A percentile compares a stretch with the other conserved stretches of the same genome.
phyloP scores from a whole-genome alignment of 495 filamentous ascomycete species.

The Podospora conica region DNA sequence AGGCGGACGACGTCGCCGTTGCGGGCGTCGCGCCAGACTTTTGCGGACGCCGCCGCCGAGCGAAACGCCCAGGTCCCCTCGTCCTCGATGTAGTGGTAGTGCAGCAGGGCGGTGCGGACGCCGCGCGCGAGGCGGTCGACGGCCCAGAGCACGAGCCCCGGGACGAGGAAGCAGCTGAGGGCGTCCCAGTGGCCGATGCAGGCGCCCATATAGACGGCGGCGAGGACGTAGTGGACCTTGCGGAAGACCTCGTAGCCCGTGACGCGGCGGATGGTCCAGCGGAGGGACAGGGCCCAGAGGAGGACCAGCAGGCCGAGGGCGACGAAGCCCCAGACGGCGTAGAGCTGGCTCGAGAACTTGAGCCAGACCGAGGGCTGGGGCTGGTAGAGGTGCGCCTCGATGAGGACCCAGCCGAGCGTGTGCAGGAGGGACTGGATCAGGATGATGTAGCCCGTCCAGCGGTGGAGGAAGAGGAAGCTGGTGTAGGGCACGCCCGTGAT shows the following conservation, averaged over 20 bases:
- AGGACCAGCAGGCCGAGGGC: constrained; percentile 54
- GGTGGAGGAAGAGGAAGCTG: constrained; percentile 63
- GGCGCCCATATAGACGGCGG: constrained; percentile 59
- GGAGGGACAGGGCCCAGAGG: constrained; percentile 49
- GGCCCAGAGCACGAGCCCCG: constrained; percentile 51
- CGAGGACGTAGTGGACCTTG: constrained; percentile 57
- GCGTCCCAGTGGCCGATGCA: constrained; percentile 63
- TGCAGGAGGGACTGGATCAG: constrained; percentile 55
- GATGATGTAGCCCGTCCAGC: constrained; percentile 60
- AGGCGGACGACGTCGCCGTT: constrained; percentile 51
- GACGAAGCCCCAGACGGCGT: constrained; percentile 61
- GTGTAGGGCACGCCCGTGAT: constrained; percentile 62
- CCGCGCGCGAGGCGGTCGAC: constrained; percentile 49
- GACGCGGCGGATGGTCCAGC: constrained; percentile 46
- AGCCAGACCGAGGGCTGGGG: constrained; percentile 53
- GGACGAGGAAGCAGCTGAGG: constrained; percentile 56
- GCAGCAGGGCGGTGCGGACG: constrained; percentile 47
- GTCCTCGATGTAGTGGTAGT: constrained; percentile 37
- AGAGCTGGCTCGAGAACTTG: constrained; percentile 47
- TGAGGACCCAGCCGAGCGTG: constrained; percentile 58
- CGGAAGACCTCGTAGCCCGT: constrained; percentile 65
- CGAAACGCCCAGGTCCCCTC: constrained; percentile 40
- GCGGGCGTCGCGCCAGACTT: constrained; percentile 42
- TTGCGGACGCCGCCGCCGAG: constrained; percentile 43
- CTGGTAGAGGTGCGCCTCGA: constrained; percentile 56